Evolutionary conservation across 2,329 filamentous ascomycete species (phyloP).

Genomic region (Fusarium succisae): DNA sequence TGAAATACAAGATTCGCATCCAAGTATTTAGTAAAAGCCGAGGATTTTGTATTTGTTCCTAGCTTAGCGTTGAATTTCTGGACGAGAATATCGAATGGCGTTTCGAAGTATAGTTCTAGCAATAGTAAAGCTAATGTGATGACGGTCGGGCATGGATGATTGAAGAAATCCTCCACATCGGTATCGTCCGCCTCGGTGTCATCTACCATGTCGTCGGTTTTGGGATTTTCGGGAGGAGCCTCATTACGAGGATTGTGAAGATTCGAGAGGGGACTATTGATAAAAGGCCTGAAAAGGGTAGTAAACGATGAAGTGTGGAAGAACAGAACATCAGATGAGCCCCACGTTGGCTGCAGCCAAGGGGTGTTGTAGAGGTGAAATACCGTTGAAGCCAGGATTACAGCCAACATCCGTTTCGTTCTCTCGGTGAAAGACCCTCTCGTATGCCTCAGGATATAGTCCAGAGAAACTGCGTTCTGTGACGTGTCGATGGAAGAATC

Average conservation of each 20-base stretch:
- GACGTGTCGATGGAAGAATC: not conserved
- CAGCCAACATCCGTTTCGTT: not conserved
- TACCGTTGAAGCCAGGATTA: fast-evolving
- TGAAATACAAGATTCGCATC: not conserved
- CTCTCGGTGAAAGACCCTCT: fast-evolving
- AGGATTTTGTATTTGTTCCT: fast-evolving
- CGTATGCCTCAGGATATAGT: fast-evolving
- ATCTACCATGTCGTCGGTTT: no score
- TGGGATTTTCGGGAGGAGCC: no score
- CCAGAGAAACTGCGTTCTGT: fast-evolving
- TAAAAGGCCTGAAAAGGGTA: fast-evolving
- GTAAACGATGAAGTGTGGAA: fast-evolving
- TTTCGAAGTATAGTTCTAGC: not conserved
- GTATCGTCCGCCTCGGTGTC: no score
- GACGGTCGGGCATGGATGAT: fast-evolving
- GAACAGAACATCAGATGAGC: fast-evolving
- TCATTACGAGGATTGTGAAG: no score
- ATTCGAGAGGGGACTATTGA: fast-evolving
- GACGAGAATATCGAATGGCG: fast-evolving
- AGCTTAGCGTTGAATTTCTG: not conserved
- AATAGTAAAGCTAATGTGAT: fast-evolving
- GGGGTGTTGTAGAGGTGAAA: not conserved
- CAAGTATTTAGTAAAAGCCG: not conserved
- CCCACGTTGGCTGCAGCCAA: fast-evolving
- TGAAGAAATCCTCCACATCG: not conserved